Evolutionary conservation across 257 asterid species (phyloP), one percentile per base, ranked within the genome.

Genomic region (Gentiana macrophylla): DNA sequence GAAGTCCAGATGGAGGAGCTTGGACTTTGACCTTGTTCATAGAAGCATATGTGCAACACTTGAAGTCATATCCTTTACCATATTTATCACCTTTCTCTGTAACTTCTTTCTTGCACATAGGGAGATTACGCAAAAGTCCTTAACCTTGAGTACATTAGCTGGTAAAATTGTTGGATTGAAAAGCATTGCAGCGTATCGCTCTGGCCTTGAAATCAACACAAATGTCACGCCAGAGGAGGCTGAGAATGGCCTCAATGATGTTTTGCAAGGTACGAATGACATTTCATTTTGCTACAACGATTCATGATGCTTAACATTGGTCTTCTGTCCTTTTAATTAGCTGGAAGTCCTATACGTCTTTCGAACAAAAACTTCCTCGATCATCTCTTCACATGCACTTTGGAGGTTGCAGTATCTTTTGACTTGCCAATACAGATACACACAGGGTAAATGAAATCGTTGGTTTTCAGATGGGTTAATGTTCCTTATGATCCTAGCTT

Each of bases 361-460:
- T 66, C 81, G 53, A 84, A 87, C 64, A 87, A 84, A 65, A 76
- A 69, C 77, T 83, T 91, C 49, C 71, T 84, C 61, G 95, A 91
- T 77, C 62, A 91, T 74, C 68, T 87, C 72, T 87, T 91, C 78
- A 46, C 67, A 54, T 69, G 59, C 52, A 91, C 94, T 54, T 62
- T 87, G 81, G 94, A 91, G 81, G 82, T 91, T 57, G 96, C 94
- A 61, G 80, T 70, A 72, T 44, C 49, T 65, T 78, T 77, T 66
- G 87, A 73, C 84, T 69, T 91, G 71, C 96, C 98, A 34, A 68
- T 91, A 77, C 98, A 91, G 81, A 87, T 91, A 47, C 98, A 91
- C 74, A 82, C 98, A 7, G 98, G 98, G 96, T 91, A 84, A 75
- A 15, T 15, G 35, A 32, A 12, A 15, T 11, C 6, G 9, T 32